Percentiles rank a stretch among this genome's conserved stretches.
Evolutionary conservation across 2,329 filamentous ascomycete species (phyloP).

Genomic region (Epichloe uncinata): DNA sequence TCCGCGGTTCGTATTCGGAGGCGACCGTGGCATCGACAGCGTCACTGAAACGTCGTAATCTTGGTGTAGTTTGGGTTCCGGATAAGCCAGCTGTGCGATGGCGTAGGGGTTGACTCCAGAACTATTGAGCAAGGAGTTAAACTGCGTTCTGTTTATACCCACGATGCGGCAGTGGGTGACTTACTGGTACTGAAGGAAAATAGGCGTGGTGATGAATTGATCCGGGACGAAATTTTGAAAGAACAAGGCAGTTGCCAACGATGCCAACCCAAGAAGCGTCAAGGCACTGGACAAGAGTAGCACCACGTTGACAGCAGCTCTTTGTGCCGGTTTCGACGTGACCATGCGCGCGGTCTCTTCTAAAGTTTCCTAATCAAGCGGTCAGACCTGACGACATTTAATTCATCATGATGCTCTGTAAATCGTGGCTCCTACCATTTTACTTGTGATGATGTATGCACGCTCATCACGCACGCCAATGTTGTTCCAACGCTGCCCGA

Average conservation of each 20-base stretch:
- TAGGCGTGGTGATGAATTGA: constrained; percentile 35
- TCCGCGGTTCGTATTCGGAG: constrained; percentile 59
- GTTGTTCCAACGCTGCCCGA: background rate
- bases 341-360: constrained; percentile 24
- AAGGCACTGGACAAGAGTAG: constrained; percentile 30
- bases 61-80: constrained; percentile 54
- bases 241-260: constrained; percentile 36
- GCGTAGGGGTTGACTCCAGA: constrained; percentile 40
- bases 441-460: background rate
- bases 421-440: background rate
- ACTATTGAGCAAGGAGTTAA: constrained; percentile 18
- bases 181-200: constrained; percentile 47
- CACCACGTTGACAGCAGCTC: constrained; percentile 32
- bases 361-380: constrained; percentile 19
- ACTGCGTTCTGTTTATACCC: background rate
- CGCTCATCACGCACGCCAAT: background rate
- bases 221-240: constrained; percentile 45
- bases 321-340: constrained; percentile 38
- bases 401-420: background rate
- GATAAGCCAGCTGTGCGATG: constrained; percentile 29
- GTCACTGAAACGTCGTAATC: constrained; percentile 72
- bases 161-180: constrained; percentile 8
- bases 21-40: constrained; percentile 66
- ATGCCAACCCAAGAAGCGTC: constrained; percentile 33
- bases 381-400: background rate